Conservation (phyloP, 441 rosid genomes). For the Erysimum cheiri region DNA sequence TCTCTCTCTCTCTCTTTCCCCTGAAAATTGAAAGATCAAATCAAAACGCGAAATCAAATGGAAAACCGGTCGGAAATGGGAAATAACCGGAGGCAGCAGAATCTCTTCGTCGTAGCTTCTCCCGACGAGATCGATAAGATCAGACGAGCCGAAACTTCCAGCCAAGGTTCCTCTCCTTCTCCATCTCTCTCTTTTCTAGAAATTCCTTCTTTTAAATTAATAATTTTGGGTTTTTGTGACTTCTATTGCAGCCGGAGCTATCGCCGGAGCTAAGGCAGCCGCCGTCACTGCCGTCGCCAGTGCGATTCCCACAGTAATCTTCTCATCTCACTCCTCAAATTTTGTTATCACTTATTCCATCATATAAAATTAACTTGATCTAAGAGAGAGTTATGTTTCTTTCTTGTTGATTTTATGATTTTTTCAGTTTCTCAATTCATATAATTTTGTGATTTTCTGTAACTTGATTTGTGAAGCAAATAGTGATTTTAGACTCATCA, state of each 20-base stretch:
- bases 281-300: constrained; percentile 52
- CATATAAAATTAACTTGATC: not conserved
- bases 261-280: constrained; percentile 76
- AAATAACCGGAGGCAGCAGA: constrained; percentile 34
- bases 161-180: constrained; percentile 70
- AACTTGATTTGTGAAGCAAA: not conserved
- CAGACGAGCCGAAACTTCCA: constrained; percentile 50
- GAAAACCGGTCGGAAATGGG: constrained; percentile 48
- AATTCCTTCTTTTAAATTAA: not conserved
- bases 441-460: not conserved
- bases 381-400: not conserved
- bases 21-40: constrained; percentile 12
- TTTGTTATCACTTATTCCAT: not conserved
- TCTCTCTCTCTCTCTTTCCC: constrained; percentile 3
- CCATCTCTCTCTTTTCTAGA: not conserved
- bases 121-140: constrained; percentile 59
- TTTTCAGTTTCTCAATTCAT: not conserved
- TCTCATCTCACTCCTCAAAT: not conserved
- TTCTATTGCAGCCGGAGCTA: constrained; percentile 60
- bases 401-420: not conserved
- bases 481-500: not conserved
- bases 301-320: constrained; percentile 66
- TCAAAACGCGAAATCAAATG: constrained; percentile 32
- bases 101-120: constrained; percentile 52
- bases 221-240: not conserved